phyloP scores from a whole-genome alignment of 495 filamentous ascomycete species.

The Penicillium bovifimosum region DNA sequence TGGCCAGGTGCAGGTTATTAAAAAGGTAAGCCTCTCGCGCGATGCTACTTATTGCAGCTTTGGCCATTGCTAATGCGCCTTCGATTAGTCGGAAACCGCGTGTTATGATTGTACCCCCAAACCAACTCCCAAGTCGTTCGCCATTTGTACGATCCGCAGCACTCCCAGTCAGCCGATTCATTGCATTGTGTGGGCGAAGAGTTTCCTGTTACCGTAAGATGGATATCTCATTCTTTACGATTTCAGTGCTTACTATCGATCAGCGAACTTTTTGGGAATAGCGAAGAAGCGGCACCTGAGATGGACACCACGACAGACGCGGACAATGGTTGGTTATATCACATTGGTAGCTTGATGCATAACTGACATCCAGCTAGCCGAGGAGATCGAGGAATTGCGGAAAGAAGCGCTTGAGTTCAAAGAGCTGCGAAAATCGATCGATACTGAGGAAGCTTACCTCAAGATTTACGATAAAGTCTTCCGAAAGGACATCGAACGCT shows the following conservation, averaged over 20 bases:
- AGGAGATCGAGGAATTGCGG: conserved; percentile 81
- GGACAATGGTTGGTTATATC: conserved; percentile 59
- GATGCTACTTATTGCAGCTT: neutral
- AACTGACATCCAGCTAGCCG: conserved; percentile 43
- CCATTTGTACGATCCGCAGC: conserved; percentile 94
- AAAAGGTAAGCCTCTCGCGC: conserved; percentile 51
- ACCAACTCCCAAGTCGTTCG: conserved; percentile 81
- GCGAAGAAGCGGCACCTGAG: conserved; percentile 67
- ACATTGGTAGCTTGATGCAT: neutral
- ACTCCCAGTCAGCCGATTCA: conserved; percentile 94
- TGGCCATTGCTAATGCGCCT: conserved; percentile 9
- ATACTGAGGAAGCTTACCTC: conserved; percentile 68
- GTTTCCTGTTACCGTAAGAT: conserved; percentile 76
- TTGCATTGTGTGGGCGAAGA: conserved; percentile 99
- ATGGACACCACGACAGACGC: conserved; percentile 73
- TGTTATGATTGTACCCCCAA: conserved; percentile 95
- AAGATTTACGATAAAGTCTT: conserved; percentile 94
- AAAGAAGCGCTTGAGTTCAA: conserved; percentile 78
- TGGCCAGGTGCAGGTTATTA: conserved; percentile 94
- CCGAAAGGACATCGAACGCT: conserved; percentile 72
- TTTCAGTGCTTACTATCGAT: conserved; percentile 1
- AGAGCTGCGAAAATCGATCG: conserved; percentile 76
- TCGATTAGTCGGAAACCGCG: conserved; percentile 70
- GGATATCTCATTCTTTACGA: too few relatives aligned
- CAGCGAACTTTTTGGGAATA: conserved; percentile 83